A percentile compares a stretch with the other conserved stretches of the same genome.
Conservation (phyloP, 2,329 filamentous ascomycete genomes). For the Pseudogymnoascus destructans region DNA sequence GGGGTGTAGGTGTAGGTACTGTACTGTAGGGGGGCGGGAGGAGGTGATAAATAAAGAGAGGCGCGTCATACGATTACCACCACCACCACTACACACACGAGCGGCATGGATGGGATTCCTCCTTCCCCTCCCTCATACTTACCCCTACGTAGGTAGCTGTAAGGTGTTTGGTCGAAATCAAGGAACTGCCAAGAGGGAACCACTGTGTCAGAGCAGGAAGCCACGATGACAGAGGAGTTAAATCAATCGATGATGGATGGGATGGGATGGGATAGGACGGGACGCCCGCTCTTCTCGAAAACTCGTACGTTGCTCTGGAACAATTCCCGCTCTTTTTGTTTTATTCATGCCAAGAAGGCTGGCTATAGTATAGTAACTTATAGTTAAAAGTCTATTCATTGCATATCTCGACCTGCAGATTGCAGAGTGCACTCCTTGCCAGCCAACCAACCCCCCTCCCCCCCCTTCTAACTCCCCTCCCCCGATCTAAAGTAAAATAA, state of each 20-base stretch:
- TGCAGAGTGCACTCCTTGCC: slow-evolving; percentile 4
- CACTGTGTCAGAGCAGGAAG: background rate
- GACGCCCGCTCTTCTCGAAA: background rate
- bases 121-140: too few species aligned
- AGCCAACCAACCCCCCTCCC: background rate
- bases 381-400: slow-evolving; percentile 3
- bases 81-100: background rate
- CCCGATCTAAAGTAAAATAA: background rate
- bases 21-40: background rate
- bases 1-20: background rate
- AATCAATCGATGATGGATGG: background rate
- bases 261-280: background rate
- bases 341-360: background rate
- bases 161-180: background rate
- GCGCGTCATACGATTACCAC: background rate
- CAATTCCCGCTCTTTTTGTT: background rate
- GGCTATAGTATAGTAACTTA: background rate
- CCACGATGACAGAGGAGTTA: background rate
- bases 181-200: background rate
- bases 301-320: background rate
- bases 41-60: background rate
- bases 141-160: too few species aligned
- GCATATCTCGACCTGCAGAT: background rate
- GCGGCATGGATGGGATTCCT: background rate
- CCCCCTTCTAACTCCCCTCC: background rate